Evolutionary conservation across 2,329 filamentous ascomycete genomes (phyloP).

Genomic region (Epichloe amarillans): DNA sequence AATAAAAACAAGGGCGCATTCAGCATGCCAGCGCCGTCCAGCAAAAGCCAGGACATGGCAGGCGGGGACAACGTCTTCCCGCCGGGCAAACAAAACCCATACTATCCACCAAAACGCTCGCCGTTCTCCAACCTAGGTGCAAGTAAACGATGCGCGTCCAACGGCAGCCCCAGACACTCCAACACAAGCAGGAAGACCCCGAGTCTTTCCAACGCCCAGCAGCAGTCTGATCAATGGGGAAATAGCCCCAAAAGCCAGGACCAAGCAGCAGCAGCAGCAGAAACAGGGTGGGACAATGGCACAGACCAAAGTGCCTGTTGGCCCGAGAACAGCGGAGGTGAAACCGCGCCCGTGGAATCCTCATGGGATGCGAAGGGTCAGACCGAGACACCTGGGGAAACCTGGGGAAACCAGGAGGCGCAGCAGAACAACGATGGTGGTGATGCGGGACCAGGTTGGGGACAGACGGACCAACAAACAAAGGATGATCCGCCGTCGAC

Average conservation of each 20-base stretch:
- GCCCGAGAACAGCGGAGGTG: neutral
- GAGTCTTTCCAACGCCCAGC: neutral
- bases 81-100: constrained; percentile 13
- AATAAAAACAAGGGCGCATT: constrained; percentile 8
- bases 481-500: neutral
- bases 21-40: constrained; percentile 6
- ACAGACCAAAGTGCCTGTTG: neutral
- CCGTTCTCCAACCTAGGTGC: constrained; percentile 11
- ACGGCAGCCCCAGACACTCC: constrained; percentile 1
- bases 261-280: neutral
- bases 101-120: constrained; percentile 14
- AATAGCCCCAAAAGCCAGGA: neutral
- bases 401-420: neutral
- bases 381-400: neutral
- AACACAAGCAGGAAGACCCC: constrained; percentile 1
- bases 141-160: neutral
- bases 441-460: neutral
- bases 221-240: neutral
- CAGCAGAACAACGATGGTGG: constrained; percentile 3
- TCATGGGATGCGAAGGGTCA: neutral
- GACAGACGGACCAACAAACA: neutral
- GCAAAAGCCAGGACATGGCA: constrained; percentile 12
- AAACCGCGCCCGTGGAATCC: neutral
- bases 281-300: neutral
- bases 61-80: constrained; percentile 20